Conservation (phyloP, 1,284 basidiomycete genomes). For the Takashimella tepidaria region DNA sequence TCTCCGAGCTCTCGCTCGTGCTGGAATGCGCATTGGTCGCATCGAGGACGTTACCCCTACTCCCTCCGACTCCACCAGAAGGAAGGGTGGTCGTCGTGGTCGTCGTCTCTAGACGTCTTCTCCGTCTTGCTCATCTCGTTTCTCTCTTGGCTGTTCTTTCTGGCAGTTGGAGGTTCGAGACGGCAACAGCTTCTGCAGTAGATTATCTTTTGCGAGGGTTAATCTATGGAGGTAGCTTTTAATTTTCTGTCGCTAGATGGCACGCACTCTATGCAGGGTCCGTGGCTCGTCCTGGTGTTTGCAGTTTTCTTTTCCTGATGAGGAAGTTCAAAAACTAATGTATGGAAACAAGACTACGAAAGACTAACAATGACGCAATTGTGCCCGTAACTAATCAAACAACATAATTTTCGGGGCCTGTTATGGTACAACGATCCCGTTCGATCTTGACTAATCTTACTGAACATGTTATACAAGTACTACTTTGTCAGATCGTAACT, state of each 20-base stretch:
- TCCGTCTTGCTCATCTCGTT: neutral
- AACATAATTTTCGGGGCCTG: neutral
- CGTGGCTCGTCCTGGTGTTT: slow-evolving; percentile 11
- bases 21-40: slow-evolving; percentile 96
- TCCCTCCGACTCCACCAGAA: slow-evolving; percentile 93
- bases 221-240: slow-evolving; percentile 1
- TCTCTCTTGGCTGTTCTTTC: slow-evolving; percentile 1
- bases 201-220: slow-evolving; percentile 1
- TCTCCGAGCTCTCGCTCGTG: slow-evolving; percentile 95
- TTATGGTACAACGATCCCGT: neutral
- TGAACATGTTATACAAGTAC: neutral
- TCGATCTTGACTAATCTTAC: neutral
- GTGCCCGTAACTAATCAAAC: neutral
- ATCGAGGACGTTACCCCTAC: slow-evolving; percentile 95
- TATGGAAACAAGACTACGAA: neutral
- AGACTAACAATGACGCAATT: neutral
- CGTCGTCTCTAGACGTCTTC: slow-evolving; percentile 66
- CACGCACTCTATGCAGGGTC: slow-evolving; percentile 19
- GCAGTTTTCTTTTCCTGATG: neutral
- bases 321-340: neutral
- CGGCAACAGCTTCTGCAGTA: slow-evolving; percentile 4
- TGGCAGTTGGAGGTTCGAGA: neutral
- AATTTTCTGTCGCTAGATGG: slow-evolving; percentile 16
- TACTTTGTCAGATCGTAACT: too few species aligned
- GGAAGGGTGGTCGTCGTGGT: slow-evolving; percentile 99